Evolutionary conservation across 345 rosid species (phyloP).

Genomic region (Raphanus sativus): DNA sequence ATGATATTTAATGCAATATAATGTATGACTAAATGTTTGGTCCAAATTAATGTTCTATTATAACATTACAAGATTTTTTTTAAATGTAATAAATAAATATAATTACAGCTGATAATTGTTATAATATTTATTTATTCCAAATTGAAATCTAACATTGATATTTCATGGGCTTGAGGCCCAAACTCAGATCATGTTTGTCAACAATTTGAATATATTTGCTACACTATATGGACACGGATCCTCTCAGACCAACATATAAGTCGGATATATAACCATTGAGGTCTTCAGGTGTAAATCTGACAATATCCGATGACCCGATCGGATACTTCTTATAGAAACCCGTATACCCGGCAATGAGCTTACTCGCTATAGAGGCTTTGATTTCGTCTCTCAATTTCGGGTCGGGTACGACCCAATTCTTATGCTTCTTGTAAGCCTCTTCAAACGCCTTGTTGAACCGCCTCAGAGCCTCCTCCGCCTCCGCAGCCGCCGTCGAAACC

Average conservation of each 20-base stretch:
- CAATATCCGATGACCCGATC: conserved; percentile 14
- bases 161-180: background rate
- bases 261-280: conserved; percentile 56
- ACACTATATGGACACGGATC: background rate
- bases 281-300: conserved; percentile 63
- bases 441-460: conserved; percentile 60
- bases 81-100: background rate
- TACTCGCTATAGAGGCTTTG: conserved; percentile 47
- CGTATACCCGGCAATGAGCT: conserved; percentile 46
- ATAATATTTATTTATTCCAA: background rate
- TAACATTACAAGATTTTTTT: background rate
- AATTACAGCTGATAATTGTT: background rate
- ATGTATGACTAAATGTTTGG: no score
- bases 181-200: background rate
- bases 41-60: no score
- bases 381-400: conserved; percentile 54
- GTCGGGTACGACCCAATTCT: conserved; percentile 58
- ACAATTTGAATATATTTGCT: no score
- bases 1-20: no score
- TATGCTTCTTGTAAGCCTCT: conserved; percentile 53
- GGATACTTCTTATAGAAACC: conserved; percentile 43
- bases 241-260: conserved; percentile 33
- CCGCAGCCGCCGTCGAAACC: conserved; percentile 26
- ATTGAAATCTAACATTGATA: background rate
- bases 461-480: conserved; percentile 36